Percentiles rank a stretch among this genome's conserved stretches.
These are phyloP conservation scores for Silene vulgaris DNA, from an alignment of 179 eudicot species.

Conservation along the genomic window DNA sequence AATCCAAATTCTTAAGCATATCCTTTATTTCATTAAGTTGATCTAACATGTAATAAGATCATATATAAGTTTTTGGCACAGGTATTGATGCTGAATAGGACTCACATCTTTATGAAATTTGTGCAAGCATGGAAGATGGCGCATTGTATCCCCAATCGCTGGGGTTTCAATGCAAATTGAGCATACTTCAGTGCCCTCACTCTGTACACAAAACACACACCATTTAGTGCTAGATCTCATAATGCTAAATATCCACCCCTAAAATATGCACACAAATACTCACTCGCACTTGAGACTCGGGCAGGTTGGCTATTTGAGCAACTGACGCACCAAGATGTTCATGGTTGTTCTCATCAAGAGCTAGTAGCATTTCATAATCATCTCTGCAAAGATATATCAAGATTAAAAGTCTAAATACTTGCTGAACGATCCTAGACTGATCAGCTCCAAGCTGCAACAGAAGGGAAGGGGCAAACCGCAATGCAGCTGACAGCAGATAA, in stretches of 20 bases:
- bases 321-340: conserved; percentile 67
- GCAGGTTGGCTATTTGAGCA: conserved; percentile 56
- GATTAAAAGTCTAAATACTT: conserved; percentile 15
- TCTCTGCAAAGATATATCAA: conserved; percentile 37
- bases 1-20: neutral
- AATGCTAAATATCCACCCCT: conserved; percentile 10
- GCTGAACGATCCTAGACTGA: neutral
- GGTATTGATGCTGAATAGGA: conserved; percentile 3
- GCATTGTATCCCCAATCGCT: conserved; percentile 65
- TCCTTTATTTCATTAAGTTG: neutral
- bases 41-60: neutral
- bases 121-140: conserved; percentile 96
- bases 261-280: conserved; percentile 14
- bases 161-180: conserved; percentile 91
- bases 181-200: conserved; percentile 52
- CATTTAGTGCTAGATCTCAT: conserved; percentile 7
- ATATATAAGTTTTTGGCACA: neutral
- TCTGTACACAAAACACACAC: conserved; percentile 38
- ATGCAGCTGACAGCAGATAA: neutral
- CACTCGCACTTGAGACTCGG: conserved; percentile 78
- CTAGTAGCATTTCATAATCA: conserved; percentile 89
- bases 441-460: neutral
- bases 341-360: conserved; percentile 90
- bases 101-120: conserved; percentile 97
- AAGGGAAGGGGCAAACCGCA: neutral